Evolutionary conservation across 306 rosid species (phyloP), one percentile per base, ranked within the genome.

Genomic region (Argentina anserina): DNA sequence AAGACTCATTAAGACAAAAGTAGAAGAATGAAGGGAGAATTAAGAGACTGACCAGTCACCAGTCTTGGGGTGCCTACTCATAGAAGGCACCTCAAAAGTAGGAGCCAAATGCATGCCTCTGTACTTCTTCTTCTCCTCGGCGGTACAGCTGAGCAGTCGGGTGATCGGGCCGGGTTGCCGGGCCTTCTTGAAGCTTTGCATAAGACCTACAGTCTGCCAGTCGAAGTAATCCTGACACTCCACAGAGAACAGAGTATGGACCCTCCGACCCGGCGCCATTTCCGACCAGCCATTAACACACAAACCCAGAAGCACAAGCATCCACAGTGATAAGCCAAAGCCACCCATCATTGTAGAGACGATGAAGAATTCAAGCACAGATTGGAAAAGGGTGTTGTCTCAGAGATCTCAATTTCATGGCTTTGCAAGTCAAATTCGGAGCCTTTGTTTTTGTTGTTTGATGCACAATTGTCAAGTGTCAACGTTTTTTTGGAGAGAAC

Each of bases 161-260:
- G 99, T 94, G 53, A 94, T 85, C 0, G 97, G 99, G 71, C 99
- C 99, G 17, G 95, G 97, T 70, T 94, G 99, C 78, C 81, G 72
- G 55, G 97, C 83, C 82, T 87, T 94, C 79, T 78, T 83, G 80
- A 78, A 91, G 80, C 99, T 94, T 34, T 88, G 82, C 91, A 94
- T 87, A 25, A 94, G 81, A 40, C 99, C 99, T 36, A 94, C 99
- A 15, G 99, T 94, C 67, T 94, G 97, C 99, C 99, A 94, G 82
- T 94, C 99, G 79, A 94, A 94, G 92, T 94, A 94, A 84, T 94
- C 82, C 81, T 94, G 95, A 62, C 99, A 94, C 81, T 94, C 99
- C 81, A 91, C 97, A 65, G 99, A 94, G 89, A 94, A 94, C 43
- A 94, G 87, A 2, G 99, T 94, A 72, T 94, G 99, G 37, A 94